Percentiles rank a stretch among this genome's conserved stretches.
phyloP scores from a whole-genome alignment of 1,284 basidiomycete genomes.

The Tilletiopsis washingtonensis region DNA sequence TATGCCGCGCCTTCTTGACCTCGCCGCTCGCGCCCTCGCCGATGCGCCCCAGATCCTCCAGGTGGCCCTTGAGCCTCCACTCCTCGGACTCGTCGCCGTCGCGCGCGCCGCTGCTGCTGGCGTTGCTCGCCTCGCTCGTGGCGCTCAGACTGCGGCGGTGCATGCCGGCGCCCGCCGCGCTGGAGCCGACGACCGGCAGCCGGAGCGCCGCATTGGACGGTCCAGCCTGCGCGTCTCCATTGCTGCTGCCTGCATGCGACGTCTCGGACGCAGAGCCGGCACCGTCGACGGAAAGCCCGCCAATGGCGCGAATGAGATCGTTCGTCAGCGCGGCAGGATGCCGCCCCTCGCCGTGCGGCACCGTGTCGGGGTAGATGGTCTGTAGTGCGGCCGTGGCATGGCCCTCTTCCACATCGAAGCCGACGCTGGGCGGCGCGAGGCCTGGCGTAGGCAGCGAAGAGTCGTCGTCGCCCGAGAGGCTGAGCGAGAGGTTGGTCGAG shows the following conservation, averaged over 20 bases:
- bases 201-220: conserved; percentile 8
- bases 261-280: too few species aligned
- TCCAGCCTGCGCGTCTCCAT: conserved; percentile 1
- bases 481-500: conserved; percentile 8
- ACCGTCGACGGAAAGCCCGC: conserved; percentile 21
- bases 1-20: conserved; percentile 81
- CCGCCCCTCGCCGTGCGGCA: conserved; percentile 14
- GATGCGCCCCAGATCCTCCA: conserved; percentile 66
- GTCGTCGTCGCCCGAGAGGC: neutral
- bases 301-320: conserved; percentile 36
- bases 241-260: conserved; percentile 2
- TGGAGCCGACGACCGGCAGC: neutral
- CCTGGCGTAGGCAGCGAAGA: too few species aligned
- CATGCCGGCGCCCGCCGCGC: neutral
- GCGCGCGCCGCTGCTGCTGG: neutral
- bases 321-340: conserved; percentile 24
- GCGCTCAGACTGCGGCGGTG: neutral
- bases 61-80: conserved; percentile 50
- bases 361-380: conserved; percentile 35
- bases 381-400: neutral
- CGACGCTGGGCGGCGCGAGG: neutral
- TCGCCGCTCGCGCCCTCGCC: conserved; percentile 95
- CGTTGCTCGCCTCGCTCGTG: neutral
- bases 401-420: too few species aligned
- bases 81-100: conserved; percentile 18